phyloP scores from a whole-genome alignment of 495 filamentous ascomycete genomes.

The Patellaria atrata region DNA sequence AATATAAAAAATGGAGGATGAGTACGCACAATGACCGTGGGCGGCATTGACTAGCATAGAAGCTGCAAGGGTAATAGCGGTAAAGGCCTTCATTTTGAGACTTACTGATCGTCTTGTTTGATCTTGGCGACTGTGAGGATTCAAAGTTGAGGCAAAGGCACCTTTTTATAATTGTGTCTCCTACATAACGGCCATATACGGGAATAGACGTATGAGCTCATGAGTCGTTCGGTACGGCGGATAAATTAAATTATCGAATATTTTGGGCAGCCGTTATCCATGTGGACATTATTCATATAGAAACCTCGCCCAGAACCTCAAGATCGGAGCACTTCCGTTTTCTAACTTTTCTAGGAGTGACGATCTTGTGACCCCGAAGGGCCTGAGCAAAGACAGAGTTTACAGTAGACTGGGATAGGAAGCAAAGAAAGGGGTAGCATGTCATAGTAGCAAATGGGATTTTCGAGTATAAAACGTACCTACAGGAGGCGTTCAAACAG shows the following conservation, averaged over 20 bases:
- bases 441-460: background rate
- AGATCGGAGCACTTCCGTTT: background rate
- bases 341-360: too few species aligned
- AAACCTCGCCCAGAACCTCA: background rate
- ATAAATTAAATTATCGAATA: constrained; percentile 4
- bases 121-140: background rate
- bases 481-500: background rate
- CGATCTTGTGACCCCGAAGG: too few species aligned
- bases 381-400: background rate
- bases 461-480: background rate
- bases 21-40: constrained; percentile 14
- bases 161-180: constrained; percentile 3
- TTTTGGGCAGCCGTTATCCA: background rate
- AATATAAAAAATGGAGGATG: background rate
- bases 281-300: background rate
- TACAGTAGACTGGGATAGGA: background rate
- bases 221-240: constrained; percentile 3
- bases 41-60: constrained; percentile 5
- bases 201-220: too few species aligned
- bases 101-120: background rate
- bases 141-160: constrained; percentile 1
- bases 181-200: too few species aligned
- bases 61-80: constrained; percentile 7
- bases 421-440: background rate
- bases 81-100: constrained; percentile 16